These are phyloP conservation scores for Hippophae tibetana DNA, from an alignment of 306 rosid species.

Conservation along the genomic window DNA sequence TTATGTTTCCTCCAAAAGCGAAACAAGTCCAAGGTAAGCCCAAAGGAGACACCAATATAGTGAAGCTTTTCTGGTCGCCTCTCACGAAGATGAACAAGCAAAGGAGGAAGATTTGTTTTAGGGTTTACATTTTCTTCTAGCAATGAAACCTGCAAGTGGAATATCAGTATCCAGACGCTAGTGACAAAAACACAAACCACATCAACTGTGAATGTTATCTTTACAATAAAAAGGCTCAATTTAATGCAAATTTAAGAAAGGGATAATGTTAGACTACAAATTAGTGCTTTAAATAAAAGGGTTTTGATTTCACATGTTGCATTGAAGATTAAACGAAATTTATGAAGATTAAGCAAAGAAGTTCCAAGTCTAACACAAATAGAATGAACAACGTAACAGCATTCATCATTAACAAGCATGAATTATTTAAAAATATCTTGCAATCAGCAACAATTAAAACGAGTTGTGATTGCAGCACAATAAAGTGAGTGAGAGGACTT, in stretches of 20 bases:
- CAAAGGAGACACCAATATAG: constrained; percentile 92
- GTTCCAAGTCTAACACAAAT: background rate
- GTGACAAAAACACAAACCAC: background rate
- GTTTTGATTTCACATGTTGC: background rate
- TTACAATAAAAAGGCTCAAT: background rate
- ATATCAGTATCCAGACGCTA: background rate
- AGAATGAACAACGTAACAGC: background rate
- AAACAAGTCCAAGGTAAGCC: constrained; percentile 78
- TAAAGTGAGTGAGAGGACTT: background rate
- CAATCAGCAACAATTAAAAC: no score
- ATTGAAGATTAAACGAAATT: background rate
- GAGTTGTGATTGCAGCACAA: no score
- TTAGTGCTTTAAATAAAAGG: no score
- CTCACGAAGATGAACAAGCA: constrained; percentile 80
- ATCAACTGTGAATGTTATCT: background rate
- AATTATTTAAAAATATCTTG: no score
- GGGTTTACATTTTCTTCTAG: constrained; percentile 77
- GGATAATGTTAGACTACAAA: no score
- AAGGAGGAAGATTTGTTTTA: constrained; percentile 78
- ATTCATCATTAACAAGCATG: no score
- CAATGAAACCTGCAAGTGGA: constrained; percentile 63
- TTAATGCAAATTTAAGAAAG: no score
- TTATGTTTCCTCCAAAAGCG: constrained; percentile 90
- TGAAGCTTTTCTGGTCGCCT: constrained; percentile 89
- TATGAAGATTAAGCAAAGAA: background rate